These are phyloP conservation scores for Russula griseocarnosa DNA, from an alignment of 768 basidiomycete species.

Conservation along the genomic window DNA sequence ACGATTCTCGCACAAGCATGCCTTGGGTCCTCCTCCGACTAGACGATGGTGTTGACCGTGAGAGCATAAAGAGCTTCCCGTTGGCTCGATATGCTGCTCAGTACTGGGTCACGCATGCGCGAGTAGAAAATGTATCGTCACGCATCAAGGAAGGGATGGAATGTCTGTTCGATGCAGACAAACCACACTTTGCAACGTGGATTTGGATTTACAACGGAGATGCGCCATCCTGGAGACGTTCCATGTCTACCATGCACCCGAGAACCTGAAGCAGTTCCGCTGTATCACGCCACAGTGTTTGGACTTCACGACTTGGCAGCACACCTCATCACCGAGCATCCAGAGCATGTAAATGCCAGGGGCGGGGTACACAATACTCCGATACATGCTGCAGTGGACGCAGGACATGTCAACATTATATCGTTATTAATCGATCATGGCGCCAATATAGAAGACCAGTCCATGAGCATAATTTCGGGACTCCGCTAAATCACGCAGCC, in stretches of 20 bases:
- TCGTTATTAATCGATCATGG: not conserved
- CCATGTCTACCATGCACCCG: not conserved
- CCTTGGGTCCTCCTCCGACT: slow-evolving; percentile 3
- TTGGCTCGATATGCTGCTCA: not conserved
- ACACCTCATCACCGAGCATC: not conserved
- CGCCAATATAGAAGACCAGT: not conserved
- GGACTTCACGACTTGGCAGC: not conserved
- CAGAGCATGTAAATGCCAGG: not conserved
- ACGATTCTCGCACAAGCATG: slow-evolving; percentile 1
- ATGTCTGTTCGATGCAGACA: not conserved
- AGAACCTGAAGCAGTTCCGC: not conserved
- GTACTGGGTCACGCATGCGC: not conserved
- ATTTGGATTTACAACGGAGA: not conserved
- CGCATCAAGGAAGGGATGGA: not conserved
- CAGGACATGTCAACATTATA: not conserved
- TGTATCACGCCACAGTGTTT: not conserved
- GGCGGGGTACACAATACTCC: not conserved
- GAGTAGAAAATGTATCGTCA: not conserved
- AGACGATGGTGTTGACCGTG: not conserved
- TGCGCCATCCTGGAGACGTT: too few relatives aligned
- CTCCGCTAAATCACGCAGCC: not conserved
- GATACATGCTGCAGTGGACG: not conserved
- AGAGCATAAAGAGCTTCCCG: not conserved
- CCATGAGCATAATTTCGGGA: too few relatives aligned
- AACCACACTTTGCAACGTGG: not conserved